A percentile compares a stretch with the other conserved stretches of the same genome.
Evolutionary conservation across 2,329 filamentous ascomycete species (phyloP).

Genomic region (Pseudogymnoascus verrucosus): DNA sequence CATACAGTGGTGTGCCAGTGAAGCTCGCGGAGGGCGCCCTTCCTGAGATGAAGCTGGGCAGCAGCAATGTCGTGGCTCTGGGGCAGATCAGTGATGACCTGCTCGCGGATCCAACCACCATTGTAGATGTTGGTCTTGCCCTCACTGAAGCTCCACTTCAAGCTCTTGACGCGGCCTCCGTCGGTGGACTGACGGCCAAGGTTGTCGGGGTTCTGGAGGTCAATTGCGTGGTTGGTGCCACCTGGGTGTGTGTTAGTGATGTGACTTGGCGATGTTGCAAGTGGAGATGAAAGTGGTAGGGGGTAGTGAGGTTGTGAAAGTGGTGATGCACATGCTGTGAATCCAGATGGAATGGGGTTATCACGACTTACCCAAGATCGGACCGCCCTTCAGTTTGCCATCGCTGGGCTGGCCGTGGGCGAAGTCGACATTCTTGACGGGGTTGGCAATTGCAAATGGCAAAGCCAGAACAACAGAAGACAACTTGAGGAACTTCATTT

Average conservation of each 20-base stretch:
- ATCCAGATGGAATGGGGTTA: background rate
- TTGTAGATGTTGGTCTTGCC: conserved; percentile 54
- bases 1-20: conserved; percentile 61
- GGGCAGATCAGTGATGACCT: conserved; percentile 59
- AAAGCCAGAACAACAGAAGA: background rate
- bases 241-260: conserved; percentile 33
- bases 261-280: conserved; percentile 12
- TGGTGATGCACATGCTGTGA: no score
- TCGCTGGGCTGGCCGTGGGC: conserved; percentile 48
- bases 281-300: background rate
- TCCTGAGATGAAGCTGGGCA: conserved; percentile 60
- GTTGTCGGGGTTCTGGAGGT: conserved; percentile 56
- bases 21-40: conserved; percentile 57
- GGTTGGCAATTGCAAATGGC: conserved; percentile 2
- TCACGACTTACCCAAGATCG: conserved; percentile 42
- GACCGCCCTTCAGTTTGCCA: conserved; percentile 48
- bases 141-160: conserved; percentile 64
- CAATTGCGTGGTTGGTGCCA: conserved; percentile 54
- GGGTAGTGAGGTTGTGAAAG: background rate
- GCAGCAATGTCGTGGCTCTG: conserved; percentile 57
- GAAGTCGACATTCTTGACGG: conserved; percentile 29
- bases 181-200: conserved; percentile 55
- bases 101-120: conserved; percentile 59
- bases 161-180: conserved; percentile 54
- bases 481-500: background rate